Evolutionary conservation across 106 monocot genomes (phyloP), one percentile per base, ranked within the genome.

Genomic region (Dendrobium chrysotoxum): DNA sequence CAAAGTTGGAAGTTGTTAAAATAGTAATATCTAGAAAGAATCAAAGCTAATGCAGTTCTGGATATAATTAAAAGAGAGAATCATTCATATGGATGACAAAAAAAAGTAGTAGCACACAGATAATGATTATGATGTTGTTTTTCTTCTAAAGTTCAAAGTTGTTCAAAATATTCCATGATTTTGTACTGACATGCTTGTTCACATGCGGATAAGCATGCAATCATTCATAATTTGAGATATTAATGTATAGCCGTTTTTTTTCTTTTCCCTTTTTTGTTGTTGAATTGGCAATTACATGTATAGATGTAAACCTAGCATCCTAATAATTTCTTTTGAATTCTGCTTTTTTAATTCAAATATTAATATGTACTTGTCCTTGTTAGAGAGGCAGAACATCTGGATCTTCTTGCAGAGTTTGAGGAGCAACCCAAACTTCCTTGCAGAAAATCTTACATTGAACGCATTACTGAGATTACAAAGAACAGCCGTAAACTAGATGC

Each of bases 381-480:
- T 57, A 88, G 88, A 77, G 88, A 85, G 45, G 76, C 77, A 58
- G 82, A 88, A 61, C 55, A 72, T 72, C 76, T 85, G 40, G 35
- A 68, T 54, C 88, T 88, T 77, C 70, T 72, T 68, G 16, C 42
- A 28, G 82, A 79, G 64, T 72, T 87, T 40, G 78, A 79, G 78
- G 81, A 78, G n/a, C 54, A 50, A 55, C 88, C 88, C 40, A 88
- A 88, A 66, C 5, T 75, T 20, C 83, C 85, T 75, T 46, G 65
- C 6, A 88, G 88, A 80, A 88, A 83, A 83, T 88, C 85, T 5
- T 88, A 88, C 31, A 78, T 88, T 79, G 74, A 85, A 15, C 85
- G 85, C 1, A 78, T 88, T 15, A 81, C 88, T 75, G 85, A 88
- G 76, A 85, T 88, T 23, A 85, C 85, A 41, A 88, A 85, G 65